phyloP scores from a whole-genome alignment of 2,329 filamentous ascomycete genomes.

The Rhynchosporium graminicola region DNA sequence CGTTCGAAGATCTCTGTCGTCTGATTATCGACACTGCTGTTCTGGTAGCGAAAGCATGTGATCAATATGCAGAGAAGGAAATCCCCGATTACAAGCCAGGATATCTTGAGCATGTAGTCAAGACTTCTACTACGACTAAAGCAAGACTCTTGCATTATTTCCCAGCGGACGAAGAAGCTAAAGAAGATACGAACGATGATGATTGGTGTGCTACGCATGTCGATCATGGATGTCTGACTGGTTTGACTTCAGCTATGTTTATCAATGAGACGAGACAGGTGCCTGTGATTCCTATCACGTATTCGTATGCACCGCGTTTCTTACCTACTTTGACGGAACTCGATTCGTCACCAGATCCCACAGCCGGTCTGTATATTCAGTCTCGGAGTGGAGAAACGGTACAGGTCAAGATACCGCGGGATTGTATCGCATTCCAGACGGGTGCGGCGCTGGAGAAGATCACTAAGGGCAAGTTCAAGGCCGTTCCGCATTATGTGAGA shows the following conservation, averaged over 20 bases:
- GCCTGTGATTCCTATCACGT: conserved; percentile 39
- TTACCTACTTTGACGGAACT: conserved; percentile 68
- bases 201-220: conserved; percentile 93
- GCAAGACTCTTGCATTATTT: conserved; percentile 93
- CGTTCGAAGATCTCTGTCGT: conserved; percentile 73
- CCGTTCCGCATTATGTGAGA: conserved; percentile 92
- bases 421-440: conserved; percentile 94
- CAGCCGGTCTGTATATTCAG: conserved; percentile 90
- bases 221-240: conserved; percentile 92
- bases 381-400: conserved; percentile 78
- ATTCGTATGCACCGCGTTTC: conserved; percentile 37
- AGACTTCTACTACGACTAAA: conserved; percentile 84
- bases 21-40: conserved; percentile 89
- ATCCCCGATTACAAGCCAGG: conserved; percentile 74
- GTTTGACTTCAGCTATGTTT: conserved; percentile 94
- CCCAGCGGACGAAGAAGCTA: conserved; percentile 53
- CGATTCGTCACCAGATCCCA: conserved; percentile 73
- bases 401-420: conserved; percentile 89
- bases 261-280: conserved; percentile 68
- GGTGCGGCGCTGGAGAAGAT: conserved; percentile 90
- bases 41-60: conserved; percentile 87
- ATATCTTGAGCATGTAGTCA: conserved; percentile 85
- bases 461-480: conserved; percentile 86
- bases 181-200: conserved; percentile 60
- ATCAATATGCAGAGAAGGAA: conserved; percentile 78